Conservation (phyloP, 495 filamentous ascomycete genomes). For the Cercophora newfieldiana region DNA sequence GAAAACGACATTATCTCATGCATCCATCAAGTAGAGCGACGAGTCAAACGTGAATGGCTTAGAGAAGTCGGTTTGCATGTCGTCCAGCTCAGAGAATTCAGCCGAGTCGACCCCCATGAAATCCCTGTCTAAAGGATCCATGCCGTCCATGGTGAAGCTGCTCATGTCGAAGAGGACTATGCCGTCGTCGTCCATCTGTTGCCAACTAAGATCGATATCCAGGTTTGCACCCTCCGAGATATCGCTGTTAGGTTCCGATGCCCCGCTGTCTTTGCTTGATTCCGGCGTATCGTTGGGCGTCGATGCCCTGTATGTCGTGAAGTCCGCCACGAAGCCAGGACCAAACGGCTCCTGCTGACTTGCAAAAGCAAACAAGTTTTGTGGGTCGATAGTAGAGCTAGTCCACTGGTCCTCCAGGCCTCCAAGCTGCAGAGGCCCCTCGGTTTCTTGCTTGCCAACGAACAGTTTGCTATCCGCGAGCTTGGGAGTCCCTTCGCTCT, state of each 20-base stretch:
- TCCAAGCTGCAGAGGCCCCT: slow-evolving; percentile 17
- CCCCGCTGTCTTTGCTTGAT: slow-evolving; percentile 53
- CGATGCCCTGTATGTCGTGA: slow-evolving; percentile 46
- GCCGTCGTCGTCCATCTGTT: slow-evolving; percentile 39
- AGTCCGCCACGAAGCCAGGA: slow-evolving; percentile 45
- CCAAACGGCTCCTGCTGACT: slow-evolving; percentile 29
- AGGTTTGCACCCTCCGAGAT: slow-evolving; percentile 49
- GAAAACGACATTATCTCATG: slow-evolving; percentile 20
- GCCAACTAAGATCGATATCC: slow-evolving; percentile 45
- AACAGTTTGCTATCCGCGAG: slow-evolving; percentile 23
- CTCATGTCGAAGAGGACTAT: slow-evolving; percentile 36
- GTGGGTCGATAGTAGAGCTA: slow-evolving; percentile 47
- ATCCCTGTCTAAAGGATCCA: slow-evolving; percentile 26
- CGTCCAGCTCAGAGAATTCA: slow-evolving; percentile 41
- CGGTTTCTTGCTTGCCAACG: slow-evolving; percentile 16
- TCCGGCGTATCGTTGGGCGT: slow-evolving; percentile 59
- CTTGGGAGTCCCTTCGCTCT: slow-evolving; percentile 25
- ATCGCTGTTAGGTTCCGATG: slow-evolving; percentile 56
- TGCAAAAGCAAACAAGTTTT: slow-evolving; percentile 42
- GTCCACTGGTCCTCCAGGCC: slow-evolving; percentile 37
- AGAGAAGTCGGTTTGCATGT: slow-evolving; percentile 38
- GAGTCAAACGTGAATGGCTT: slow-evolving; percentile 47
- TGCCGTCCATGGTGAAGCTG: slow-evolving; percentile 33
- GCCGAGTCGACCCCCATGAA: slow-evolving; percentile 18
- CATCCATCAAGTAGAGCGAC: slow-evolving; percentile 45